A percentile compares a stretch with the other conserved stretches of the same genome.
phyloP scores from a whole-genome alignment of 1,284 basidiomycete genomes.

The Leccinum griseonigrum region DNA sequence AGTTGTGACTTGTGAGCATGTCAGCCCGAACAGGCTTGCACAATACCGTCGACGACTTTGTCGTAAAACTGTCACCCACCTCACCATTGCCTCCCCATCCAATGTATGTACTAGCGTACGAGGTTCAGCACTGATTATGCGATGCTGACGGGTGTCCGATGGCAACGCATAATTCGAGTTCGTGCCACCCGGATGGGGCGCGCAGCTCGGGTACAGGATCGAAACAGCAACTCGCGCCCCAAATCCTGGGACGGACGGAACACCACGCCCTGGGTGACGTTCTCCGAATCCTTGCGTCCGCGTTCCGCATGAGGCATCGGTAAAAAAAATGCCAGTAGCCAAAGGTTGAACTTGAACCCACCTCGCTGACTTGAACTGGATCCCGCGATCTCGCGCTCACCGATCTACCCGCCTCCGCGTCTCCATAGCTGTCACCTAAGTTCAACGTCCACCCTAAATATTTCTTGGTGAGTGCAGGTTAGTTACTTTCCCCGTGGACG shows the following conservation, averaged over 20 bases:
- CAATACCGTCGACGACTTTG: not conserved
- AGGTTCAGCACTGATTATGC: not conserved
- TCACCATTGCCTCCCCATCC: not conserved
- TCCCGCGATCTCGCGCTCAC: not conserved
- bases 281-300: not conserved
- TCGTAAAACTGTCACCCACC: not conserved
- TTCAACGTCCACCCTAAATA: not conserved
- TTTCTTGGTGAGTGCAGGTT: not conserved
- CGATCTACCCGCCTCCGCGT: not conserved
- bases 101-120: not conserved
- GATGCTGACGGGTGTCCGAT: not conserved
- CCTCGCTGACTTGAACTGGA: slow-evolving; percentile 4
- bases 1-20: no score
- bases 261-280: not conserved
- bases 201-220: not conserved
- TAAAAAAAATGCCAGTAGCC: not conserved
- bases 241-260: not conserved
- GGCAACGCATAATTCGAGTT: not conserved
- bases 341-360: not conserved
- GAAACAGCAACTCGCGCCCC: not conserved
- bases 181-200: not conserved
- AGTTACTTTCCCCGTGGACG: not conserved
- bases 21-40: not conserved
- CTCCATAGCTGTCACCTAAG: not conserved
- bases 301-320: not conserved